phyloP scores from a whole-genome alignment of 2,329 filamentous ascomycete genomes.

The Monosporascus sp. region DNA sequence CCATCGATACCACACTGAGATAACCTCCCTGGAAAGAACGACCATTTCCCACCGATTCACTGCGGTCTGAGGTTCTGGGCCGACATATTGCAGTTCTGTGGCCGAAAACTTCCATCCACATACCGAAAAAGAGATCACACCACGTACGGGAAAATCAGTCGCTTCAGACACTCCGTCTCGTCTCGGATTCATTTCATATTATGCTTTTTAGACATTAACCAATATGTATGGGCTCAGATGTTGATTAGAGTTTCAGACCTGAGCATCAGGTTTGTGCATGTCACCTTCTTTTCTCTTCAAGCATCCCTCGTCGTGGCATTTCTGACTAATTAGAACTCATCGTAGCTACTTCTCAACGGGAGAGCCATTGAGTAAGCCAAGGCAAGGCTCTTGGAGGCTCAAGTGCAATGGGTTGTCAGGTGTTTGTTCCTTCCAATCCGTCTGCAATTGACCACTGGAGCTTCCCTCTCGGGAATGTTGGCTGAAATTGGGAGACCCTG shows the following conservation, averaged over 20 bases:
- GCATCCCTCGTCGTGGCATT: neutral
- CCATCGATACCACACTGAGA: no score
- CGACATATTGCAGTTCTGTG: no score
- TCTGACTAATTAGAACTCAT: neutral
- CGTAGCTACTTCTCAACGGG: slow-evolving; percentile 6
- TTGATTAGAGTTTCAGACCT: neutral
- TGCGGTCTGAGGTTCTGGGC: no score
- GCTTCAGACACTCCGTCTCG: no score
- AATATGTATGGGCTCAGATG: neutral
- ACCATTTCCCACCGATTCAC: no score
- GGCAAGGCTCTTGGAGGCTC: slow-evolving; percentile 17
- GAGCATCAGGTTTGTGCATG: neutral
- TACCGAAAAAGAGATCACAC: no score
- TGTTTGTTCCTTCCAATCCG: slow-evolving; percentile 11
- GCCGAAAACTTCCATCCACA: no score
- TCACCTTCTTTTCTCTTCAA: neutral
- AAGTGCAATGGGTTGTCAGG: slow-evolving; percentile 14
- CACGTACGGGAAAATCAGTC: no score
- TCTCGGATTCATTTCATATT: no score
- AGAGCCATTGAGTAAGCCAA: slow-evolving; percentile 11
- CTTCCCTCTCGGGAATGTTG: slow-evolving; percentile 11
- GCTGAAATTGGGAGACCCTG: slow-evolving; percentile 14
- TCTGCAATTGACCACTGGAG: slow-evolving; percentile 12
- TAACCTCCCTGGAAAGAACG: no score
- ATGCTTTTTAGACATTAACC: no score